Conservation (phyloP, 2,329 filamentous ascomycete species). For the Penicillium hordei region DNA sequence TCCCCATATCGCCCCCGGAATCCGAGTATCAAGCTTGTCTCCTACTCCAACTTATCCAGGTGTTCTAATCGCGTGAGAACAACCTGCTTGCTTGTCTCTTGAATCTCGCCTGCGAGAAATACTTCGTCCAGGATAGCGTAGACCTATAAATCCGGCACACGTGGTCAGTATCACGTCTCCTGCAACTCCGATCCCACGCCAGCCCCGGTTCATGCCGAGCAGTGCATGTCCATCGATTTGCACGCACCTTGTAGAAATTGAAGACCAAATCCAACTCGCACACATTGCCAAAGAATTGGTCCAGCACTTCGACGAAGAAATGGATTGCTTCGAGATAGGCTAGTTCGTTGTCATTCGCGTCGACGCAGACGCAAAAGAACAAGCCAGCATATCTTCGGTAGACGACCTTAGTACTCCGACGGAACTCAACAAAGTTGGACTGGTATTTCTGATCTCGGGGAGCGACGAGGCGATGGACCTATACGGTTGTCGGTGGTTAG, state of each 20-base stretch:
- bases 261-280: constrained; percentile 91
- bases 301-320: constrained; percentile 98
- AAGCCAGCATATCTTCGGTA: constrained; percentile 96
- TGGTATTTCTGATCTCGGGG: constrained; percentile 99
- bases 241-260: constrained; percentile 66
- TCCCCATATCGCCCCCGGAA: neutral
- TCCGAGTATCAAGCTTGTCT: neutral
- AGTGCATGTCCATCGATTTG: neutral
- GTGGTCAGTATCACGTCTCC: constrained; percentile 8
- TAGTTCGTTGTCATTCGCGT: constrained; percentile 97
- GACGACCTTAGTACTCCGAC: constrained; percentile 76
- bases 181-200: constrained; percentile 5
- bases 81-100: constrained; percentile 98
- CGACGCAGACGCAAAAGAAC: constrained; percentile 99
- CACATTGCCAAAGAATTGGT: constrained; percentile 98
- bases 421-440: constrained; percentile 95
- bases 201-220: neutral
- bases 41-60: constrained; percentile 87
- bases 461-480: constrained; percentile 95
- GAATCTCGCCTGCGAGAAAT: constrained; percentile 94
- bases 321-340: constrained; percentile 97
- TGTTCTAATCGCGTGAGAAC: constrained; percentile 92
- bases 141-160: constrained; percentile 54
- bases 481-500: constrained; percentile 17
- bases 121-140: constrained; percentile 99